phyloP scores from a whole-genome alignment of 2,329 filamentous ascomycete genomes.

The Endoconidiophora laricicola region DNA sequence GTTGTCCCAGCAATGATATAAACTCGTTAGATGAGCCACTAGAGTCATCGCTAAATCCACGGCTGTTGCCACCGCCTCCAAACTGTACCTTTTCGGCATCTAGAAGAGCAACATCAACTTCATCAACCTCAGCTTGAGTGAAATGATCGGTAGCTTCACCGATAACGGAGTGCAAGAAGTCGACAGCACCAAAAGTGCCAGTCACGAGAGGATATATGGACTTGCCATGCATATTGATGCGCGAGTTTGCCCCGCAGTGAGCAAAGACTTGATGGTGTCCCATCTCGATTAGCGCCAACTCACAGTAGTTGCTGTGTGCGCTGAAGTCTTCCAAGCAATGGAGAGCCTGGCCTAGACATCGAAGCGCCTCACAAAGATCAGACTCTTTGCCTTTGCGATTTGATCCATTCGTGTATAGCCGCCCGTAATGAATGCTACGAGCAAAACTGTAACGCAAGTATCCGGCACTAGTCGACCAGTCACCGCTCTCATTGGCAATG shows the following conservation, averaged over 20 bases:
- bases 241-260: constrained; percentile 50
- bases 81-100: constrained; percentile 41
- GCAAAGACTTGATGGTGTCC: constrained; percentile 53
- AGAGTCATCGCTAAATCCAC: constrained; percentile 21
- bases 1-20: constrained; percentile 54
- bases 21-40: constrained; percentile 36
- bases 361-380: constrained; percentile 64
- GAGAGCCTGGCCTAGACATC: constrained; percentile 58
- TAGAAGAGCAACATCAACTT: constrained; percentile 58
- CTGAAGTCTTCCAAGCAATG: constrained; percentile 68
- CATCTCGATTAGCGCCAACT: constrained; percentile 58
- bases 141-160: constrained; percentile 67
- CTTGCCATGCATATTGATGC: constrained; percentile 49
- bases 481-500: constrained; percentile 75
- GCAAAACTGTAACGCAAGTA: constrained; percentile 65
- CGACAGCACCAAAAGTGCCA: constrained; percentile 61
- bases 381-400: constrained; percentile 47
- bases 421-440: constrained; percentile 60
- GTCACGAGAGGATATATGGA: constrained; percentile 55
- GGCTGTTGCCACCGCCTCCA: constrained; percentile 16
- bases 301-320: constrained; percentile 71
- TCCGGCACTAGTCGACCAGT: constrained; percentile 78
- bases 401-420: constrained; percentile 51
- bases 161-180: constrained; percentile 66
- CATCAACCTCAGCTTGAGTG: constrained; percentile 68